Conservation (phyloP, 768 basidiomycete species). For the Ramaria sp. region DNA sequence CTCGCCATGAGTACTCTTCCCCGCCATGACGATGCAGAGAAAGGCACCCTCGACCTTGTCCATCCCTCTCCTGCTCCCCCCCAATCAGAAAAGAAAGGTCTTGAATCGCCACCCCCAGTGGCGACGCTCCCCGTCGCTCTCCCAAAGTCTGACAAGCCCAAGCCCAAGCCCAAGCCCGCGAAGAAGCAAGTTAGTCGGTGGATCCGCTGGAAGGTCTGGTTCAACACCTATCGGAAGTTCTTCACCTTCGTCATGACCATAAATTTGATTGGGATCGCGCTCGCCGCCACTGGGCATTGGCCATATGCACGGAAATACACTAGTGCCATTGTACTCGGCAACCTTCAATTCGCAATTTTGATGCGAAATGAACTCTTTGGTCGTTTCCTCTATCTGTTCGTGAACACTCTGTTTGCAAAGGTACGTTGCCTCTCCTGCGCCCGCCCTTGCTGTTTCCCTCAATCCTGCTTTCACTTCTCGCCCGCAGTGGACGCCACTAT, state of each 20-base stretch:
- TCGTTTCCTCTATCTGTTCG: slow-evolving; percentile 56
- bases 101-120: not conserved
- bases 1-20: slow-evolving; percentile 3
- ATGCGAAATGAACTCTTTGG: slow-evolving; percentile 79
- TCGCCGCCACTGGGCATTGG: slow-evolving; percentile 57
- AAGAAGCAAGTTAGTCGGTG: slow-evolving; percentile 52
- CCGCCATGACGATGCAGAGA: slow-evolving; percentile 9
- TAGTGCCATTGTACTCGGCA: slow-evolving; percentile 65
- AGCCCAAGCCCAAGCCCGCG: slow-evolving; percentile 28
- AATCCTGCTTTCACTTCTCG: not conserved
- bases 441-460: not conserved
- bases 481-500: slow-evolving; percentile 66
- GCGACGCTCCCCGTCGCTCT: not conserved
- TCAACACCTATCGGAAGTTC: slow-evolving; percentile 73
- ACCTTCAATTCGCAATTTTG: slow-evolving; percentile 59
- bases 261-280: slow-evolving; percentile 47
- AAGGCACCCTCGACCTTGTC: not conserved
- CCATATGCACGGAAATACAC: slow-evolving; percentile 54
- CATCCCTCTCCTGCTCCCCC: not conserved
- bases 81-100: not conserved
- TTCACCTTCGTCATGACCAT: slow-evolving; percentile 49
- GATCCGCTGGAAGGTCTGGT: slow-evolving; percentile 59
- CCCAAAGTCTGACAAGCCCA: slow-evolving; percentile 21
- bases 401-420: slow-evolving; percentile 73
- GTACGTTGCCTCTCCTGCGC: slow-evolving; percentile 20